Conservation (phyloP, 495 filamentous ascomycete genomes). For the Penicillium maclennaniae region DNA sequence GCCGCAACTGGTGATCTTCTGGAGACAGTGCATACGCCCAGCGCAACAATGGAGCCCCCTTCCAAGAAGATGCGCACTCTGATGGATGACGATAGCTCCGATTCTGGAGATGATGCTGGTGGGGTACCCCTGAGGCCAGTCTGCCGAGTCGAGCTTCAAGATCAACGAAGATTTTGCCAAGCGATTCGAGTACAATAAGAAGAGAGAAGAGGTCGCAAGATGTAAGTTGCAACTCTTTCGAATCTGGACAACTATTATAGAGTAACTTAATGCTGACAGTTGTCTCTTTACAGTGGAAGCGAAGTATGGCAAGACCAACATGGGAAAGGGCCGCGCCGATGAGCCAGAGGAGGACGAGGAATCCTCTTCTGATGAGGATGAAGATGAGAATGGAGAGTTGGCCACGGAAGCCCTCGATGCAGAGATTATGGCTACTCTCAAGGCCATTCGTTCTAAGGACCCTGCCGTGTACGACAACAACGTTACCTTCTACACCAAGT, state of each 20-base stretch:
- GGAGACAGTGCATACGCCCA: constrained; percentile 10
- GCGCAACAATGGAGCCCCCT: constrained; percentile 40
- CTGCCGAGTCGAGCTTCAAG: constrained; percentile 52
- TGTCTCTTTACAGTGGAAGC: constrained; percentile 62
- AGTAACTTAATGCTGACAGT: constrained; percentile 7
- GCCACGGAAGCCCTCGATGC: constrained; percentile 77
- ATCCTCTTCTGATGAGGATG: constrained; percentile 68
- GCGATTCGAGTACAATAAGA: constrained; percentile 94
- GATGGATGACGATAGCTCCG: constrained; percentile 50
- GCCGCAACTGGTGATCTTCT: constrained; percentile 1
- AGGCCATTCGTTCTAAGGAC: constrained; percentile 84
- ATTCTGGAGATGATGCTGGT: constrained; percentile 51
- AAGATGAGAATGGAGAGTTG: constrained; percentile 85
- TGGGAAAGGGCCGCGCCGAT: constrained; percentile 30
- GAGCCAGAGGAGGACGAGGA: constrained; percentile 49
- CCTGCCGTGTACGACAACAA: constrained; percentile 82
- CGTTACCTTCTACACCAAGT: constrained; percentile 67
- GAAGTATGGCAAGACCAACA: constrained; percentile 63
- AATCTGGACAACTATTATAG: not conserved
- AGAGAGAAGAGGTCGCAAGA: constrained; percentile 81
- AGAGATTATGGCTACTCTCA: constrained; percentile 79
- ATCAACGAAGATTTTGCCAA: constrained; percentile 89
- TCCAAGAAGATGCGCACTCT: constrained; percentile 45
- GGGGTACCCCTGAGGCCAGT: constrained; percentile 38
- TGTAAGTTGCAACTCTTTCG: constrained; percentile 46